Evolutionary conservation across 2,329 filamentous ascomycete genomes (phyloP), one percentile per base, ranked within the genome.

Genomic region (Hirsutella thompsonii): DNA sequence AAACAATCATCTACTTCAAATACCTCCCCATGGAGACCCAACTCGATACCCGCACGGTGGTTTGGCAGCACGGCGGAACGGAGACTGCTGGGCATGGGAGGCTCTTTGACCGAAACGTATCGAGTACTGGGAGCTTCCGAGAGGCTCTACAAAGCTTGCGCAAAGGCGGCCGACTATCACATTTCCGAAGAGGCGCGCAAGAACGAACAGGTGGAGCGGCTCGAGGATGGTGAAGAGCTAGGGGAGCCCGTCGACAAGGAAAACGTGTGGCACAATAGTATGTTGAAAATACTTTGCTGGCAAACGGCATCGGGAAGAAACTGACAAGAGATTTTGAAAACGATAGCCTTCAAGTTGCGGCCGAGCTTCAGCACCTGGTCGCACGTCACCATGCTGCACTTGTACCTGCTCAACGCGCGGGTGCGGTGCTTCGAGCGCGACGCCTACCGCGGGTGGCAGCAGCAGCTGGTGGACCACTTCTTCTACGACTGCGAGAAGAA

Each of bases 291-390:
- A 3, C 9, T n/a, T 11, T 33, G n/a, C 5, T 16, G 4, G 13
- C 8, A 34, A 16, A 8, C 14, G 13, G 14, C 16, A 9, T n/a
- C 9, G 3, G 8, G 1, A 8, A 34, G 9, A 6, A 8, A 18
- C 16, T n/a, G n/a, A 34, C n/a, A n/a, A n/a, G n/a, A n/a, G n/a
- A n/a, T n/a, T n/a, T n/a, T n/a, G n/a, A n/a, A n/a, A n/a, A n/a
- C n/a, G n/a, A 20, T 53, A 94, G 86, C 81, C 39, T 76, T 94
- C 47, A 76, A 76, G 20, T 76, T 98, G 16, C 71, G 75, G 26
- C 85, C 88, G 1, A 96, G 88, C 0, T 98, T 98, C 62, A 89
- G 81, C 57, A 90, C 85, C 42, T 98, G 92, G 92, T 85, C 88
- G 18, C 89, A 96, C 62, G 81, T 96, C 36, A 92, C 89, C 29